Evolutionary conservation across 441 rosid species (phyloP).

Genomic region (Brassica hybrid): DNA sequence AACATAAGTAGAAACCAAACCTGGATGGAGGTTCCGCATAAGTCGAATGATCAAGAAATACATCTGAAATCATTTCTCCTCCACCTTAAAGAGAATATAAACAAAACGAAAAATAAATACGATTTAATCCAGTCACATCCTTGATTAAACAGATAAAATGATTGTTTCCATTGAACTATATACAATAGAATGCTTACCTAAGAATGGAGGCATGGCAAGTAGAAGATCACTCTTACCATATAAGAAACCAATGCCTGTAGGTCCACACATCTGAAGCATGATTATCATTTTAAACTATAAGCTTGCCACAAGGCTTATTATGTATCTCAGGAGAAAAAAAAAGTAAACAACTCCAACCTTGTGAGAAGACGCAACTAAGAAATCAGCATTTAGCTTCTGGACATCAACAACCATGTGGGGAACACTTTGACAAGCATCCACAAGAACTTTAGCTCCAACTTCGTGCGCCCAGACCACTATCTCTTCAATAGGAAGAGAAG

Average conservation of each 20-base stretch:
- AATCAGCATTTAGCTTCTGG: constrained; percentile 79
- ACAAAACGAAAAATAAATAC: constrained; percentile 6
- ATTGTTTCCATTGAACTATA: constrained; percentile 9
- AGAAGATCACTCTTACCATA: constrained; percentile 81
- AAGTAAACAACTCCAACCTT: constrained; percentile 68
- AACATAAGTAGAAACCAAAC: constrained; percentile 46
- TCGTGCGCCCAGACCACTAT: constrained; percentile 75
- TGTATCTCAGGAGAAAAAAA: constrained; percentile 14
- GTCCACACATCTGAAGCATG: constrained; percentile 99
- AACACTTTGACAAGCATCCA: constrained; percentile 98
- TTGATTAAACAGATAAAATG: constrained; percentile 1
- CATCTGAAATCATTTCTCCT: constrained; percentile 97
- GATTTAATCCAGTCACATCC: background rate
- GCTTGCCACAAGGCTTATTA: constrained; percentile 40
- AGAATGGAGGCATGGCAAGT: constrained; percentile 90
- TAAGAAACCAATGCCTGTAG: constrained; percentile 99
- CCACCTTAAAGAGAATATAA: constrained; percentile 69
- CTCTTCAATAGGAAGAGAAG: constrained; percentile 79
- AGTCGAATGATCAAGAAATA: constrained; percentile 92
- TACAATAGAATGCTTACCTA: constrained; percentile 57
- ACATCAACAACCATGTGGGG: constrained; percentile 96
- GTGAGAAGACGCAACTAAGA: constrained; percentile 97
- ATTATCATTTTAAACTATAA: constrained; percentile 62
- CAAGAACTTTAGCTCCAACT: constrained; percentile 85
- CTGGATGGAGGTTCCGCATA: constrained; percentile 96